These are phyloP conservation scores for Clarireedia hainanense DNA, from an alignment of 2,329 filamentous ascomycete genomes.

Conservation along the genomic window DNA sequence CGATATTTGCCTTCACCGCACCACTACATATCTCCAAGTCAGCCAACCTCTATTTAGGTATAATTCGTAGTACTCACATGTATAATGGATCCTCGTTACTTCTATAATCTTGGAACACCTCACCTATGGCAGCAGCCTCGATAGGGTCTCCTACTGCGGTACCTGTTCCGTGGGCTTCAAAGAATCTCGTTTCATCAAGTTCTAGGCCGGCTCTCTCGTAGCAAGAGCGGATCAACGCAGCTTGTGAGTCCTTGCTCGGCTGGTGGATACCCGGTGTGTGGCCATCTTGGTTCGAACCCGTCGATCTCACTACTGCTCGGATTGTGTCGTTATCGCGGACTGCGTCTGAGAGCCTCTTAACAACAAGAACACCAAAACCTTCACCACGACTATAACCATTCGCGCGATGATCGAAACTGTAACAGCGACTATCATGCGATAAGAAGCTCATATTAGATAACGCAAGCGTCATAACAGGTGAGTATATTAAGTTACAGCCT, in stretches of 20 bases:
- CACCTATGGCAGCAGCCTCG: not conserved
- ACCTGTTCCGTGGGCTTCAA: slow-evolving; percentile 14
- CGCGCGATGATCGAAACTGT: slow-evolving; percentile 47
- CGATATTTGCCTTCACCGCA: slow-evolving; percentile 22
- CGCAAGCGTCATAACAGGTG: slow-evolving; percentile 35
- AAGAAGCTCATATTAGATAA: not conserved
- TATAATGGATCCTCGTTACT: not conserved
- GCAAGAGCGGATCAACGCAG: slow-evolving; percentile 1
- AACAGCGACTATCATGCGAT: slow-evolving; percentile 33
- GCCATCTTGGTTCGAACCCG: slow-evolving; percentile 46
- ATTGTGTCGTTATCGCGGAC: slow-evolving; percentile 50
- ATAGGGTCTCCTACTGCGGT: not conserved
- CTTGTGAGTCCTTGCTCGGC: slow-evolving; percentile 39
- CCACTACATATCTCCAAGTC: slow-evolving; percentile 11
- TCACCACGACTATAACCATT: slow-evolving; percentile 58
- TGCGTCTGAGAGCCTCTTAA: slow-evolving; percentile 52
- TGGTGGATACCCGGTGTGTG: slow-evolving; percentile 45
- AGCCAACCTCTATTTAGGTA: not conserved
- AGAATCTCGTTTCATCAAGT: slow-evolving; percentile 3
- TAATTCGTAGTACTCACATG: not conserved
- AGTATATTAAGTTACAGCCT: slow-evolving; percentile 42
- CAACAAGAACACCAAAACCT: slow-evolving; percentile 46
- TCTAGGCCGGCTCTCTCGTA: slow-evolving; percentile 9
- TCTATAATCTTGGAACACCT: not conserved
- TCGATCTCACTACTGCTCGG: slow-evolving; percentile 45